Evolutionary conservation across 306 rosid genomes (phyloP), one percentile per base, ranked within the genome.

Genomic region (Senna siamea): DNA sequence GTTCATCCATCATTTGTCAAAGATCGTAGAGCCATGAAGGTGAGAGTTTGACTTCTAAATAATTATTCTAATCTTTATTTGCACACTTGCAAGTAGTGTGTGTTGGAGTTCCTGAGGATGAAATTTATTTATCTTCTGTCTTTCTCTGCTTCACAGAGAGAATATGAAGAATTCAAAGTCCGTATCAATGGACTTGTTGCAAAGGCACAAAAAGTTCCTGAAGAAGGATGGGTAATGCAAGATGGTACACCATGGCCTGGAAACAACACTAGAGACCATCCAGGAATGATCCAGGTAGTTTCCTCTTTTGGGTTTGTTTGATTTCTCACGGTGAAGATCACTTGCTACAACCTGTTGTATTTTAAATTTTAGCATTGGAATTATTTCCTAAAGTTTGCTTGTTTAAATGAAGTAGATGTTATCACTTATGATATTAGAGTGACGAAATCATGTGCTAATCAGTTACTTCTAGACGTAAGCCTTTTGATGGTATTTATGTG

Each of bases 161-260:
- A 92, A 79, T 92, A 92, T 6, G 97, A 92, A 83, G 97, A 92
- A 74, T 92, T 92, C 75, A 92, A 92, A 82, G 78, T 92, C 43
- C 97, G 97, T 44, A 1, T 92, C 68, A 92, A 92, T 40, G 92
- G 87, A 41, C 86, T 92, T 69, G 97, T 92, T 73, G 82, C 89
- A 3, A 92, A 92, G 85, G 97, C 97, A 4, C 80, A 71, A 8
- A 92, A 89, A 68, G 20, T 92, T 80, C 96, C 97, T 3, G 96
- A 92, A 80, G 97, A 92, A 80, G 97, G 97, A 60, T 92, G 97
- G 97, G 83, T 80, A 74, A 92, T 92, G 97, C 97, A 92, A 85
- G 97, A 92, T 70, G 97, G 97, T 50, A 92, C 97, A 0, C 97
- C 97, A 32, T 92, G 97, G 97, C 97, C 97, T 14, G 97, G 97